Percentiles rank a stretch among this genome's conserved stretches.
phyloP scores from a whole-genome alignment of 2,329 filamentous ascomycete genomes.

The Phyllosticta ampelicida region DNA sequence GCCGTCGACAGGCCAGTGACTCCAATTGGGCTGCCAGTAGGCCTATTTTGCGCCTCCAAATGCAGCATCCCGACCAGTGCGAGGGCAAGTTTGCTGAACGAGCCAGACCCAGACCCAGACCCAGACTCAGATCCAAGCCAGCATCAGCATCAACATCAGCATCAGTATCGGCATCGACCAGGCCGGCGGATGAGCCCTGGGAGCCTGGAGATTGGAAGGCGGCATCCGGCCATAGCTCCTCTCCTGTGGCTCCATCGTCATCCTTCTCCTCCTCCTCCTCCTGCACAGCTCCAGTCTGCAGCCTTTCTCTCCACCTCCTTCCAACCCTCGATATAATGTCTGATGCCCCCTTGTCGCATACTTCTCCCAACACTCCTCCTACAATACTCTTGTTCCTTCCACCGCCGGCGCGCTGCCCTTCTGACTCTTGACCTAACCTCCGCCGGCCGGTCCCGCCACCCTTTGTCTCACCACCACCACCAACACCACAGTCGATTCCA shows the following conservation, averaged over 20 bases:
- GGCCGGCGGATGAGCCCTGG: not conserved
- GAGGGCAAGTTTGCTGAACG: not conserved
- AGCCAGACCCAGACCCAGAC: not conserved
- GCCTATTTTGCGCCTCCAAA: not conserved
- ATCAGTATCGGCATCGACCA: not conserved
- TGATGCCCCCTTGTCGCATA: not conserved
- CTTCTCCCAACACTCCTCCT: not conserved
- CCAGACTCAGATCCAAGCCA: too few relatives aligned
- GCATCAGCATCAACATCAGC: too few relatives aligned
- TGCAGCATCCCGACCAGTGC: not conserved
- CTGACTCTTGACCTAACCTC: not conserved
- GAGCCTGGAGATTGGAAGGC: not conserved
- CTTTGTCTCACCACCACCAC: conserved; percentile 1
- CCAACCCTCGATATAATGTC: not conserved
- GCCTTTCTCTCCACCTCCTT: not conserved
- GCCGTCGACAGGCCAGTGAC: not conserved
- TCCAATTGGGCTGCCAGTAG: not conserved
- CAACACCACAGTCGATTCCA: not conserved
- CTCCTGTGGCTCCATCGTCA: not conserved
- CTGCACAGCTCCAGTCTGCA: not conserved
- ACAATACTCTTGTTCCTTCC: not conserved
- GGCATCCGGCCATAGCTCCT: not conserved
- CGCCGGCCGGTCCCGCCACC: not conserved
- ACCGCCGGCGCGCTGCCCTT: not conserved
- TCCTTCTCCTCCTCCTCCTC: not conserved